Percentiles rank a stretch among this genome's conserved stretches.
phyloP scores from a whole-genome alignment of 768 basidiomycete species.

The Infundibulicybe gibba region DNA sequence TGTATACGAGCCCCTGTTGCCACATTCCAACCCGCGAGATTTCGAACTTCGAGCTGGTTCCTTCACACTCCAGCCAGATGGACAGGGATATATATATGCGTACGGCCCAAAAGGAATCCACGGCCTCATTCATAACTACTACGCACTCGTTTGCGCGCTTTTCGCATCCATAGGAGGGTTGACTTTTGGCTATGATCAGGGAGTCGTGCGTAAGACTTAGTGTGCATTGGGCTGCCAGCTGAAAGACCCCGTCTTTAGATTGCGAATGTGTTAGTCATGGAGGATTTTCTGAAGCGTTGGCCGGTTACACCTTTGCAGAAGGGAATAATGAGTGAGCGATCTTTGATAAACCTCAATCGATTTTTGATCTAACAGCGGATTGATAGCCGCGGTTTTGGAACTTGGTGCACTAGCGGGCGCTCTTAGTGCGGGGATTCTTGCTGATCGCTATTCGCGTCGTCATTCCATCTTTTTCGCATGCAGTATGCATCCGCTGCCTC shows the following conservation, averaged over 20 bases:
- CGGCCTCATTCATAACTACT: conserved; percentile 63
- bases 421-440: conserved; percentile 59
- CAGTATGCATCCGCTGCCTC: conserved; percentile 35
- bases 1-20: too few species aligned
- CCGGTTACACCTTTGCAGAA: conserved; percentile 70
- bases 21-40: too few species aligned
- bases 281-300: conserved; percentile 66
- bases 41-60: too few species aligned
- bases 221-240: background rate
- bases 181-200: conserved; percentile 83
- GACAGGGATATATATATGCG: conserved; percentile 54
- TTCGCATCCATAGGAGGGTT: conserved; percentile 78
- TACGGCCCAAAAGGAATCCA: conserved; percentile 70
- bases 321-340: conserved; percentile 68
- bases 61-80: conserved; percentile 29
- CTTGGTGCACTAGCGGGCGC: conserved; percentile 80
- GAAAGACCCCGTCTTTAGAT: conserved; percentile 33
- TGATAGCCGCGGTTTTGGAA: conserved; percentile 72
- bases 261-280: conserved; percentile 83
- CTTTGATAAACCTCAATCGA: background rate
- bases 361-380: background rate
- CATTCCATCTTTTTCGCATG: conserved; percentile 67
- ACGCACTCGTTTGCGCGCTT: conserved; percentile 62
- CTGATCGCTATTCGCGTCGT: conserved; percentile 66
- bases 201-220: conserved; percentile 42